Evolutionary conservation across 371 early-diverging fungal genomes (phyloP), one percentile per base, ranked within the genome.

Genomic region (Mucor lusitanicus): DNA sequence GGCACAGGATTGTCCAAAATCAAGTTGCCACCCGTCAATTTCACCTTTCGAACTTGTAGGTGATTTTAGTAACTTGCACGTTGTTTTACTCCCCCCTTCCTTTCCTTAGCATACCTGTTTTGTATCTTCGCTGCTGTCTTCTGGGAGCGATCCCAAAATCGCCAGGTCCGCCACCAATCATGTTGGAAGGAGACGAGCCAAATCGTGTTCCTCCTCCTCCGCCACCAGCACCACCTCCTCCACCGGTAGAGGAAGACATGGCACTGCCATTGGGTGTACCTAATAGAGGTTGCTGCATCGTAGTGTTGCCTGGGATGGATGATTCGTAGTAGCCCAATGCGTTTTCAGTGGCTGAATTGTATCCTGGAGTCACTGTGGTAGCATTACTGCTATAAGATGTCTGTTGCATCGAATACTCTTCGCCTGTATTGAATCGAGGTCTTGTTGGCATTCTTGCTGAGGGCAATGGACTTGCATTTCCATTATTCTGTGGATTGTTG

Each of bases 1-100:
- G 87, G 85, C 21, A 87, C 82, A 54, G 85, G 85, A 59, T 85
- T 83, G 50, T 87, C 84, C 35, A 87, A 69, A 5, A 85, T 83
- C 74, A 86, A 67, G 67, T 85, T 86, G 57, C 84, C 87, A 11
- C 75, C 71, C 19, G 82, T 81, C 61, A 86, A 68, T 28, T 74
- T 74, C 1, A 74, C 63, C 37, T 50, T 69, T 59, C 74, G 60
- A 23, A 69, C 74, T 73, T 7, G 50, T 37, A 44, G 12, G 40
- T 30, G 17, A 54, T 30, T 13, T 54, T 54, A 54, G 54, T 30
- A 44, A 33, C 46, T 21, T 35, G 3, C 59, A 65, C 59, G 65
- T 65, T 59, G 58, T 65, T 19, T n/a, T 35, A 9, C 9, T 8
- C 8, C 35, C 48, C 59, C 48, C 39, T 44, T 27, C 25, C n/a